A percentile compares a stretch with the other conserved stretches of the same genome.
Evolutionary conservation across 345 rosid genomes (phyloP).

Genomic region (Populus pruinosa): DNA sequence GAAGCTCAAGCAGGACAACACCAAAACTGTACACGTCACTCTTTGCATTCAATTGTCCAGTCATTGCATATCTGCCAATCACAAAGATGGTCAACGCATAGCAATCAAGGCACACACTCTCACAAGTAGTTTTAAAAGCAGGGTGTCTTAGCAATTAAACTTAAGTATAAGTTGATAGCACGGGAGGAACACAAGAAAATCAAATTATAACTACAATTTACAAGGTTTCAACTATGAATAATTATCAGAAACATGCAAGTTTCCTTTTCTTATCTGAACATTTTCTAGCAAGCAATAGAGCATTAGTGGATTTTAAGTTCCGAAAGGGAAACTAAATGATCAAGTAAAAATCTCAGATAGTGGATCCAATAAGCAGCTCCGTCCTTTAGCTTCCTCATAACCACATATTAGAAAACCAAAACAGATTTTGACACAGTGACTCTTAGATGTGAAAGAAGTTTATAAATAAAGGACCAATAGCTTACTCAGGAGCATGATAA

Average conservation of each 20-base stretch:
- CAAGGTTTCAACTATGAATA: not conserved
- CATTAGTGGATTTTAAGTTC: slow-evolving; percentile 3
- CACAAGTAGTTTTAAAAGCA: not conserved
- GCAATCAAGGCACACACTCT: not conserved
- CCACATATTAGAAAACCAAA: not conserved
- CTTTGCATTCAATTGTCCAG: slow-evolving; percentile 34
- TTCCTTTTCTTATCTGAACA: not conserved
- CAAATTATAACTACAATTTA: slow-evolving; percentile 1
- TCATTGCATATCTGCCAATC: slow-evolving; percentile 37
- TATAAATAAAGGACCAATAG: slow-evolving; percentile 2
- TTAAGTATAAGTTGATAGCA: not conserved
- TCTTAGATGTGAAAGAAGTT: not conserved
- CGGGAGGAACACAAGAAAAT: not conserved
- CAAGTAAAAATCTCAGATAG: not conserved
- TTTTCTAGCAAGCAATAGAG: slow-evolving; percentile 2
- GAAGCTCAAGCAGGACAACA: slow-evolving; percentile 36
- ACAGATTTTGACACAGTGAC: not conserved
- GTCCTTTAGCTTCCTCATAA: not conserved
- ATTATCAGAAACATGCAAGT: not conserved
- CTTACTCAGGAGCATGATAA: slow-evolving; percentile 98
- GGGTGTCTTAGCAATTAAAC: not conserved
- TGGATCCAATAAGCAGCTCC: not conserved
- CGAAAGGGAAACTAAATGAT: not conserved
- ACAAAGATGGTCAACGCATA: not conserved
- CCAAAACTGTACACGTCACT: slow-evolving; percentile 44